Evolutionary conservation across 202 grass and related monocot species (phyloP).

Genomic region (Tripidium arundinaceum): DNA sequence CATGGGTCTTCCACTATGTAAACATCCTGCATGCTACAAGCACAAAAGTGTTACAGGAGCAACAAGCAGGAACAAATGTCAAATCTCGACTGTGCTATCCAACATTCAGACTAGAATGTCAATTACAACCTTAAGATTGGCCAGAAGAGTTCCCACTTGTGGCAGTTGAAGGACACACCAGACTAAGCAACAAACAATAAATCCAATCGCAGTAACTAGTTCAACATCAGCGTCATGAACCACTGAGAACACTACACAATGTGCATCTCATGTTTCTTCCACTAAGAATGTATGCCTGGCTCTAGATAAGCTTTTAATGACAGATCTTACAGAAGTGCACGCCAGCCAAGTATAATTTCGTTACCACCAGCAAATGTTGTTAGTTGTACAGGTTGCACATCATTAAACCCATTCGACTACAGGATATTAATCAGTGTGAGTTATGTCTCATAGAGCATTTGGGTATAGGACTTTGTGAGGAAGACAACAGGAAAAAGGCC

Average conservation of each 20-base stretch:
- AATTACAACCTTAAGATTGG: constrained; percentile 3
- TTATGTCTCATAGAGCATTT: background rate
- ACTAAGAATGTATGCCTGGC: constrained; percentile 16
- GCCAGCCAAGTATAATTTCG: constrained; percentile 1
- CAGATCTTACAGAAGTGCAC: background rate
- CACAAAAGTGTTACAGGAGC: background rate
- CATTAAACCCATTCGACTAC: constrained; percentile 12
- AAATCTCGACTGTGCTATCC: background rate
- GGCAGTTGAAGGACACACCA: background rate
- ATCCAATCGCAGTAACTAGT: constrained; percentile 1
- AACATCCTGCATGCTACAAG: constrained; percentile 4
- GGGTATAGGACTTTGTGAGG: background rate
- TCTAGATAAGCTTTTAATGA: background rate
- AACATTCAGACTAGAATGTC: background rate
- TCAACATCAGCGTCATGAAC: constrained; percentile 13
- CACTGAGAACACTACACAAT: constrained; percentile 24
- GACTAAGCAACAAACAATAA: background rate
- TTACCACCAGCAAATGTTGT: background rate
- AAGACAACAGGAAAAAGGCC: background rate
- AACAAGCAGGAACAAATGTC: background rate
- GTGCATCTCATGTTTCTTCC: constrained; percentile 18
- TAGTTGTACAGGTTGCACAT: background rate
- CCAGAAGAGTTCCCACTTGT: background rate
- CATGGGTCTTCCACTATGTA: constrained; percentile 11
- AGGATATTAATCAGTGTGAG: background rate